Conservation (phyloP, 306 rosid species). For the Phaseolus lunatus region DNA sequence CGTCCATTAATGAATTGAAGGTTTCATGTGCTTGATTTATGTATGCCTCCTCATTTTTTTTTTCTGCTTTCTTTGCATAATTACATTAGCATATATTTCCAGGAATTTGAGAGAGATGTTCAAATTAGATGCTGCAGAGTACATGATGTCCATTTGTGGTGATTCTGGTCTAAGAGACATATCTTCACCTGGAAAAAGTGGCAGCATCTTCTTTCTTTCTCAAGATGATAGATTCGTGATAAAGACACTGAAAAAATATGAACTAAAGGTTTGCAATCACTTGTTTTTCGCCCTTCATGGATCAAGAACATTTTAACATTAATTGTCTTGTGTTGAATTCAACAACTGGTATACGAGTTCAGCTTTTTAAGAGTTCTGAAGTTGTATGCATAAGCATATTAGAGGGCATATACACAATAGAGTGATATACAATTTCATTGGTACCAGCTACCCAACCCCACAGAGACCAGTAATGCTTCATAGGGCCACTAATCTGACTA, state of each 20-base stretch:
- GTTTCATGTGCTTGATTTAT: constrained; percentile 22
- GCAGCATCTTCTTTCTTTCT: constrained; percentile 96
- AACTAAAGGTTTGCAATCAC: constrained; percentile 80
- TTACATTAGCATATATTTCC: constrained; percentile 44
- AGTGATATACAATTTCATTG: neutral
- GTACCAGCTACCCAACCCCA: neutral
- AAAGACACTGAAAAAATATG: constrained; percentile 81
- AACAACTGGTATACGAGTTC: constrained; percentile 4
- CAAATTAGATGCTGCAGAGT: constrained; percentile 96
- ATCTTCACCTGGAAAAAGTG: constrained; percentile 96
- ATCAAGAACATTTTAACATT: neutral
- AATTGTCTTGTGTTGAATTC: constrained; percentile 21
- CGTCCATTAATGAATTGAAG: constrained; percentile 33
- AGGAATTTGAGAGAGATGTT: constrained; percentile 99
- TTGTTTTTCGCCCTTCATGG: constrained; percentile 6
- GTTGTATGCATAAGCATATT: constrained; percentile 8
- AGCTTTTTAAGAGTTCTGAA: neutral
- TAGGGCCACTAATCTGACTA: neutral
- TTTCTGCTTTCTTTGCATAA: constrained; percentile 33
- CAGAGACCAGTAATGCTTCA: neutral
- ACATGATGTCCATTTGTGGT: constrained; percentile 99
- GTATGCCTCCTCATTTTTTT: neutral
- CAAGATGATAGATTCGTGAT: constrained; percentile 96
- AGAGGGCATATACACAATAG: neutral
- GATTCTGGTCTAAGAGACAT: constrained; percentile 88